Base-by-base conservation (phyloP, 257 asterid genomes). In the Thymus quinquecostatus region DNA sequence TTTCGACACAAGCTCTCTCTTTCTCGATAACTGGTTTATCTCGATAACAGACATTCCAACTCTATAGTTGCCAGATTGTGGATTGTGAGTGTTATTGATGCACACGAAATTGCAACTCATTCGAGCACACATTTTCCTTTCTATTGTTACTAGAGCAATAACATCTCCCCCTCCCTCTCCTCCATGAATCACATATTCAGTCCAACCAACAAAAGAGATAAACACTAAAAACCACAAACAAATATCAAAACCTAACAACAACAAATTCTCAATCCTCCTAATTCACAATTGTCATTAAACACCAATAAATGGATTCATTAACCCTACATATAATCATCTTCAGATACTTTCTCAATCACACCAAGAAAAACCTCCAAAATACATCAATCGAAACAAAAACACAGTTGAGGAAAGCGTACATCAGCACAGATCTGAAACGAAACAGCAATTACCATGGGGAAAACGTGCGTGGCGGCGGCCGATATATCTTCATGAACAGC, bases 391-490 rank as follows among this genome's bases (percentile, higher is more conserved):
- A 3, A 36, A 36, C 40, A 0, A 21, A 54, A 27, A 54, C 34
- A 3, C 4, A 54, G 34, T 2, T 54, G 1, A 14, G 9, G 32
- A 56, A 21, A 21, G 21, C 21, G 21, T 21, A 27, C 27, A 1
- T 51, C 21, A 53, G 33, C 59, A 53, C 21, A 21, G 9, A 54
- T 6, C 27, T n/a, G 33, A 38, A 3, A 3, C 3, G 38, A 34
- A 29, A 64, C 8, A 28, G 56, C 8, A 33, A 33, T 34, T 74
- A 89, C 96, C 96, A 89, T 83, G 66, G 97, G 96, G 68, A 89
- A 85, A 51, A 91, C 64, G 73, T 86, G 96, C 10, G 96, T 74
- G 14, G 95, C 89, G 69, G 91, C 33, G 33, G 96, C 82, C 13
- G 95, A 84, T 51, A 91, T 40, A 76, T 89, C 95, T 66, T 89